Evolutionary conservation across 169 alveolate species (phyloP).

Genomic region (Cytauxzoon felis): DNA sequence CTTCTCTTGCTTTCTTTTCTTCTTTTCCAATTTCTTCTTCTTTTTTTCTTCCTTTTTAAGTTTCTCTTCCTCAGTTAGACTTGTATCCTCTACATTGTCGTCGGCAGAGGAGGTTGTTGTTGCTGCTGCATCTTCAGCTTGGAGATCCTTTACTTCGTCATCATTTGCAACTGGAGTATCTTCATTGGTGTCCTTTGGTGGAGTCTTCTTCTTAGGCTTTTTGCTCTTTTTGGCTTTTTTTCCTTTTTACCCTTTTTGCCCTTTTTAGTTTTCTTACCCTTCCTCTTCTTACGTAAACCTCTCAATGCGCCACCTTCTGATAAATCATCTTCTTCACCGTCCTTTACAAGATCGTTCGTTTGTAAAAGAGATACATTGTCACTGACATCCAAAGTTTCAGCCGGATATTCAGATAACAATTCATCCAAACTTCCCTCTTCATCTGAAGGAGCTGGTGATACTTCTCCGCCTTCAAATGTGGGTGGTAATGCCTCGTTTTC

Average conservation of each 20-base stretch:
- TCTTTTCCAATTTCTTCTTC: not conserved
- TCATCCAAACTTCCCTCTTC: no score
- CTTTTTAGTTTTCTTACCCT: slow-evolving; percentile 2
- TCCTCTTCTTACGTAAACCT: slow-evolving; percentile 20
- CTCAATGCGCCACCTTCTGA: slow-evolving; percentile 5
- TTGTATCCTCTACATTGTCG: not conserved
- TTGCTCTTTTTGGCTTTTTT: not conserved
- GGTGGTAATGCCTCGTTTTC: not conserved
- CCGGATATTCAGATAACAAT: no score
- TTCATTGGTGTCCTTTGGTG: slow-evolving; percentile 3
- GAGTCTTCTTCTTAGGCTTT: not conserved
- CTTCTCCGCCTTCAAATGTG: no score
- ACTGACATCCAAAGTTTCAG: no score
- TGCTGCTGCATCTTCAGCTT: slow-evolving; percentile 1
- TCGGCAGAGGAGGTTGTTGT: not conserved
- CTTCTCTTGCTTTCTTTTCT: slow-evolving; percentile 7
- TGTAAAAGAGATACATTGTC: no score
- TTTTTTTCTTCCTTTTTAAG: not conserved
- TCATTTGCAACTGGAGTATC: not conserved
- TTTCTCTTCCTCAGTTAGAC: not conserved
- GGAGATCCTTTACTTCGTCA: not conserved
- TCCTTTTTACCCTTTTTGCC: slow-evolving; percentile 23
- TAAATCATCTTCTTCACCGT: not conserved
- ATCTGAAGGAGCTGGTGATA: no score
- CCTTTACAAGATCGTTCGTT: no score